A percentile compares a stretch with the other conserved stretches of the same genome.
Evolutionary conservation across 2,329 filamentous ascomycete genomes (phyloP).

Genomic region (Sarocladium kiliense): DNA sequence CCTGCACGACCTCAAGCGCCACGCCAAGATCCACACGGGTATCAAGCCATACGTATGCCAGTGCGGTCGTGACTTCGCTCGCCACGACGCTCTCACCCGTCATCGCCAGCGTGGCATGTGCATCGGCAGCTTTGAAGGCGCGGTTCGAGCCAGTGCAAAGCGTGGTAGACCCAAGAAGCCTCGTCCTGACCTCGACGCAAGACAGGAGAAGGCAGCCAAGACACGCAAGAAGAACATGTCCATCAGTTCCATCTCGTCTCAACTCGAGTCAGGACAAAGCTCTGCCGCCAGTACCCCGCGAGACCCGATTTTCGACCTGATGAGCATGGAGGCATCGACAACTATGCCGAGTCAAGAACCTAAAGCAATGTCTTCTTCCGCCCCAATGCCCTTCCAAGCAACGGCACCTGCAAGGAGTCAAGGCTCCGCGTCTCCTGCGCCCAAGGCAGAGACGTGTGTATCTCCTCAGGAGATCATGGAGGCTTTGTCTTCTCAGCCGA

Average conservation of each 20-base stretch:
- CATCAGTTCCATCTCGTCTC: constrained; percentile 45
- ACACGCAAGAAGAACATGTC: constrained; percentile 50
- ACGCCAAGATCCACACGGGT: constrained; percentile 95
- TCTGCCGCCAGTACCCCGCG: constrained; percentile 51
- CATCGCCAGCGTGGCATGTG: constrained; percentile 97
- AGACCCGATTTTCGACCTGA: constrained; percentile 37
- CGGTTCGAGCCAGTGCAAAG: constrained; percentile 55
- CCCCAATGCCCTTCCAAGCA: constrained; percentile 31
- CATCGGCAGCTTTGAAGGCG: constrained; percentile 84
- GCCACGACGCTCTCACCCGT: constrained; percentile 89
- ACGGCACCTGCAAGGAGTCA: not conserved
- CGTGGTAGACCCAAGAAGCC: constrained; percentile 60
- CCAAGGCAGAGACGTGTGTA: constrained; percentile 36
- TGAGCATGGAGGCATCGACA: constrained; percentile 30
- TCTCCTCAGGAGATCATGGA: constrained; percentile 42
- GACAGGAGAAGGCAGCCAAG: constrained; percentile 37
- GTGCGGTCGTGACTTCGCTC: constrained; percentile 90
- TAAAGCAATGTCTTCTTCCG: constrained; percentile 34
- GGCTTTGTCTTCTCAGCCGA: constrained; percentile 29
- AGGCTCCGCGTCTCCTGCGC: not conserved
- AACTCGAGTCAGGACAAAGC: constrained; percentile 53
- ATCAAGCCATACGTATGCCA: constrained; percentile 93
- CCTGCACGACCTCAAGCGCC: constrained; percentile 93
- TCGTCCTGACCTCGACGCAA: constrained; percentile 47
- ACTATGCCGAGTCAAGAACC: constrained; percentile 19